A percentile compares a stretch with the other conserved stretches of the same genome.
Evolutionary conservation across 805 yeast genomes (phyloP).

Genomic region (Wickerhamomyces tratensis): DNA sequence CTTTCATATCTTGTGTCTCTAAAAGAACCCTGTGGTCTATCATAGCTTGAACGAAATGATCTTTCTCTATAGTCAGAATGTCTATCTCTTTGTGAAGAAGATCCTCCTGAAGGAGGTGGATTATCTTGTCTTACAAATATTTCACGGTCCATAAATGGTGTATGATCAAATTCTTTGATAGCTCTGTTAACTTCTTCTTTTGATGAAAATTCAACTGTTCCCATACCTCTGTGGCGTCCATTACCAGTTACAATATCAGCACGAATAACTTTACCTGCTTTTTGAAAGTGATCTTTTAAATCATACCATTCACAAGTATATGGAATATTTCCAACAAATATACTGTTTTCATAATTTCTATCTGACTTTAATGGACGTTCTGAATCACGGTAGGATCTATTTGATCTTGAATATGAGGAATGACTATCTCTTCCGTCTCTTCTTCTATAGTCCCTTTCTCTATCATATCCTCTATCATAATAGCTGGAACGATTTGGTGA

Average conservation of each 20-base stretch:
- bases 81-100: conserved; percentile 4
- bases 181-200: conserved; percentile 63
- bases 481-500: conserved; percentile 9
- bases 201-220: conserved; percentile 74
- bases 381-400: conserved; percentile 11
- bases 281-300: conserved; percentile 48
- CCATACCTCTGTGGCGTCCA: conserved; percentile 85
- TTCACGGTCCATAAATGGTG: conserved; percentile 59
- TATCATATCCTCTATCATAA: conserved; percentile 24
- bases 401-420: background rate
- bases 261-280: conserved; percentile 55
- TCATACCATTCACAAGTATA: conserved; percentile 52
- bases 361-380: conserved; percentile 25
- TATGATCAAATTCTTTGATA: conserved; percentile 57
- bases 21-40: conserved; percentile 4
- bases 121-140: conserved; percentile 87
- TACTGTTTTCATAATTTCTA: conserved; percentile 58
- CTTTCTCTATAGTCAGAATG: conserved; percentile 10
- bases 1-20: conserved; percentile 3
- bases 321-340: conserved; percentile 69
- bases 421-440: conserved; percentile 20
- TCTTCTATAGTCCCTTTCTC: conserved; percentile 29
- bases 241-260: conserved; percentile 76
- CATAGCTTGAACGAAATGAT: too few species aligned
- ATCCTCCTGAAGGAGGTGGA: conserved; percentile 51